Evolutionary conservation across 208 protist genomes (phyloP).

Genomic region (Leishmania turanica): DNA sequence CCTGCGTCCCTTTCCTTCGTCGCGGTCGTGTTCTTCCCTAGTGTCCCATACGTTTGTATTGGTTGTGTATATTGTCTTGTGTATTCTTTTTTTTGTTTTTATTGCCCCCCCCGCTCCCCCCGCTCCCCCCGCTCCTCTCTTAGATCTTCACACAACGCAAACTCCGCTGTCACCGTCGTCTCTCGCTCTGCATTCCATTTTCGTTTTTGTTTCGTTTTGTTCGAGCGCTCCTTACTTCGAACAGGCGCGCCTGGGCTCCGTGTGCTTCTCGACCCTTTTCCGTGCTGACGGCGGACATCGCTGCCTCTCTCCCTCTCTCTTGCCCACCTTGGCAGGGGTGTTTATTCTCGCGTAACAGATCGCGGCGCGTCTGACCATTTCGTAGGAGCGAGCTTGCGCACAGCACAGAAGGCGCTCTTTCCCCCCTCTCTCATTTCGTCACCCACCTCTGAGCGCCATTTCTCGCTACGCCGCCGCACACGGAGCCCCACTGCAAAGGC

Average conservation of each 20-base stretch:
- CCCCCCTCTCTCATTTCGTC: background rate
- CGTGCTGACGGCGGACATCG: background rate
- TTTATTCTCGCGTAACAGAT: background rate
- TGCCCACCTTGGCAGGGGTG: background rate
- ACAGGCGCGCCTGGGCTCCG: background rate
- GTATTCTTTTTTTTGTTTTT: background rate
- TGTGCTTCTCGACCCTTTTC: background rate
- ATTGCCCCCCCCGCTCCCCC: background rate
- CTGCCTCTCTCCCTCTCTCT: background rate
- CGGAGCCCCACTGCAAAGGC: background rate
- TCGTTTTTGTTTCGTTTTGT: background rate
- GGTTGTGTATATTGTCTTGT: background rate
- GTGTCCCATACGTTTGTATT: background rate
- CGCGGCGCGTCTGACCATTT: background rate
- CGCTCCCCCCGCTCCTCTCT: background rate
- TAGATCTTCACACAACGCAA: background rate
- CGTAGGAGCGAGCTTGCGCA: background rate
- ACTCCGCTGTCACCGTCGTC: background rate
- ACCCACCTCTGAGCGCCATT: background rate
- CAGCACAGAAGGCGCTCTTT: background rate
- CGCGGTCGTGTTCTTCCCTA: background rate
- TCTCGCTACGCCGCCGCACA: background rate
- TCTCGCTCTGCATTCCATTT: background rate
- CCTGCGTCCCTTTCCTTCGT: background rate
- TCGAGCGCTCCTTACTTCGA: background rate